A percentile compares a stretch with the other conserved stretches of the same genome.
Evolutionary conservation across 768 basidiomycete species (phyloP).

Genomic region (Pleurotus citrinopileatus): DNA sequence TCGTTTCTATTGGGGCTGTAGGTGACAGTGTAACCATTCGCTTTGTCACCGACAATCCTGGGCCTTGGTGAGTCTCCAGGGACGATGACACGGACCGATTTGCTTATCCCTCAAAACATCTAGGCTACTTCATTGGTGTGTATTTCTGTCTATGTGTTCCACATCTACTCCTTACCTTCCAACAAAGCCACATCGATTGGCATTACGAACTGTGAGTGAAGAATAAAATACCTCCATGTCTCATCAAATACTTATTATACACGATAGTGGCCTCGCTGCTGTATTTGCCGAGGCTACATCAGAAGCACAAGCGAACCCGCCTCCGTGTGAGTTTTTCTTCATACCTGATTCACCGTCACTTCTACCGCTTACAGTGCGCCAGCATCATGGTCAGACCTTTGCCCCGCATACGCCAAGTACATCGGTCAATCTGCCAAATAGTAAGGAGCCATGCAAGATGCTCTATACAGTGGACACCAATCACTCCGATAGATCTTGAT

Average conservation of each 20-base stretch:
- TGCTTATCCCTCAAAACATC: not conserved
- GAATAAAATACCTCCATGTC: not conserved
- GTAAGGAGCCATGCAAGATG: too few relatives aligned
- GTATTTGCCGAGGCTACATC: slow-evolving; percentile 29
- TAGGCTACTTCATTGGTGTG: slow-evolving; percentile 28
- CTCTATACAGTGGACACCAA: too few relatives aligned
- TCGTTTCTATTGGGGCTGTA: slow-evolving; percentile 27
- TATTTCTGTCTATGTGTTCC: not conserved
- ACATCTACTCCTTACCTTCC: not conserved
- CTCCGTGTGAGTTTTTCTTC: slow-evolving; percentile 16
- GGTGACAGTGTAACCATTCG: slow-evolving; percentile 47
- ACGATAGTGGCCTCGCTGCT: slow-evolving; percentile 27
- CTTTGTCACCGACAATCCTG: slow-evolving; percentile 62
- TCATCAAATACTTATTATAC: not conserved
- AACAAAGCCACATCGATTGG: slow-evolving; percentile 40
- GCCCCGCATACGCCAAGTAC: slow-evolving; percentile 12
- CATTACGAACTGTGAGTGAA: slow-evolving; percentile 36
- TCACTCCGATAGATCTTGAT: too few relatives aligned
- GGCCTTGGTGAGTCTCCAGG: slow-evolving; percentile 38
- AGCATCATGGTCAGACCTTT: slow-evolving; percentile 25
- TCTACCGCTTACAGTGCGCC: too few relatives aligned
- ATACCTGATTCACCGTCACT: not conserved
- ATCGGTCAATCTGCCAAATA: slow-evolving; percentile 6
- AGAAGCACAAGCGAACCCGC: slow-evolving; percentile 7
- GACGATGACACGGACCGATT: not conserved